A percentile compares a stretch with the other conserved stretches of the same genome.
Conservation (phyloP, 345 rosid species). For the Turritis glabra region DNA sequence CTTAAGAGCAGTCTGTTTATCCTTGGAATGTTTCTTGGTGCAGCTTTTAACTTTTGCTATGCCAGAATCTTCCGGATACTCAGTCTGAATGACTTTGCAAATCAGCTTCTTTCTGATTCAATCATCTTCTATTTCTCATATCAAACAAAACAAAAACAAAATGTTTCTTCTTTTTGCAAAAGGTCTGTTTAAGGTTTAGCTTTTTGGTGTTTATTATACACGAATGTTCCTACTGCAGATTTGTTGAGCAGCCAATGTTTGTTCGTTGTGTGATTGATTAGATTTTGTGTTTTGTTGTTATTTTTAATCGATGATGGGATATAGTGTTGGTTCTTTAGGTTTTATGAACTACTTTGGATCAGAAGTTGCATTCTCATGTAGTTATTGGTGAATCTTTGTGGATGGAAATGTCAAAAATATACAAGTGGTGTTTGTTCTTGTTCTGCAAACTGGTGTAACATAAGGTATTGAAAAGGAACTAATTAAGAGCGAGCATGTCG, state of each 20-base stretch:
- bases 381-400: too few species aligned
- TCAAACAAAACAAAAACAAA: too few species aligned
- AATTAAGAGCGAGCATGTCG: too few species aligned
- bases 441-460: too few species aligned
- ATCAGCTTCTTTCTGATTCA: conserved; percentile 37
- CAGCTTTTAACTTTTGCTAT: conserved; percentile 3
- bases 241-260: neutral
- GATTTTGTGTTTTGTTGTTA: neutral
- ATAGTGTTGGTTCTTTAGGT: neutral
- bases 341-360: neutral
- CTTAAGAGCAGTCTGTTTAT: conserved; percentile 29
- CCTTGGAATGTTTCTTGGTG: conserved; percentile 39
- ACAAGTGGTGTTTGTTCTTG: too few species aligned
- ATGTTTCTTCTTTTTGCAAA: too few species aligned
- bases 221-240: too few species aligned
- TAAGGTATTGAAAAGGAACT: too few species aligned
- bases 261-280: neutral
- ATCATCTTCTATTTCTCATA: neutral
- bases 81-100: conserved; percentile 34
- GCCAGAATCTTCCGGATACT: conserved; percentile 32
- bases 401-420: too few species aligned
- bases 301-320: neutral
- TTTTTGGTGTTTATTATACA: too few species aligned
- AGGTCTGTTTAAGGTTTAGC: too few species aligned
- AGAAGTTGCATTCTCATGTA: too few species aligned